Conservation (phyloP, 495 filamentous ascomycete species). For the Hypoxylon subgilvum region DNA sequence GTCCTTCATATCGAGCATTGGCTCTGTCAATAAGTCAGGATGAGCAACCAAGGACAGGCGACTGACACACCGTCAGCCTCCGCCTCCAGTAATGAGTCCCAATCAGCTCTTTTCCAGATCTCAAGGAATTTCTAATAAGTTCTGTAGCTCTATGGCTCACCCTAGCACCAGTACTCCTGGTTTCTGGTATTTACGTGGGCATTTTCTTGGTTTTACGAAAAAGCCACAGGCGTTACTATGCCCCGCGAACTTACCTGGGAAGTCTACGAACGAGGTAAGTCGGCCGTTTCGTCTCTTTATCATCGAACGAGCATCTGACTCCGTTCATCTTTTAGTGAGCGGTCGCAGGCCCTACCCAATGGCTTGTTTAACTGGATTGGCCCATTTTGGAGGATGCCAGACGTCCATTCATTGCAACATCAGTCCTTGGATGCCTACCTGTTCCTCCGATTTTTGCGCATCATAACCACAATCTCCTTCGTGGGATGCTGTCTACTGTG, state of each 20-base stretch:
- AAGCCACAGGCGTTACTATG: conserved; percentile 77
- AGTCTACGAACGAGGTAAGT: conserved; percentile 68
- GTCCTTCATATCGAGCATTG: conserved; percentile 2
- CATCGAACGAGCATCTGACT: conserved; percentile 11
- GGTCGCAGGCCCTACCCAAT: conserved; percentile 68
- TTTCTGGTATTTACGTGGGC: conserved; percentile 67
- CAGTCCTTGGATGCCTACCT: conserved; percentile 90
- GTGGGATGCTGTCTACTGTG: conserved; percentile 82
- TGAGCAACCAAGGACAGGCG: conserved; percentile 37
- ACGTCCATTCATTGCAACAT: conserved; percentile 84
- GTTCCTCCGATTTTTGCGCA: conserved; percentile 82
- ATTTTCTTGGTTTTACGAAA: conserved; percentile 80
- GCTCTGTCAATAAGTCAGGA: conserved; percentile 17
- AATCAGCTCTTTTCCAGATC: not conserved
- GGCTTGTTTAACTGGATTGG: conserved; percentile 78
- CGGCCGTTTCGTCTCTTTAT: not conserved
- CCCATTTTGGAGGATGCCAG: conserved; percentile 77
- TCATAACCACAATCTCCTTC: conserved; percentile 73
- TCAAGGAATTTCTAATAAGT: conserved; percentile 10
- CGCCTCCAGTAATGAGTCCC: conserved; percentile 28
- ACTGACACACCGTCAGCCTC: conserved; percentile 18
- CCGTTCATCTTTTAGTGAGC: conserved; percentile 57
- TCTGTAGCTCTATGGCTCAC: conserved; percentile 52
- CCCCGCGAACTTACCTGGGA: conserved; percentile 85
- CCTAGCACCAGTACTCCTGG: conserved; percentile 69